phyloP scores from a whole-genome alignment of 23 red algal species.

The Gracilaria caudata region DNA sequence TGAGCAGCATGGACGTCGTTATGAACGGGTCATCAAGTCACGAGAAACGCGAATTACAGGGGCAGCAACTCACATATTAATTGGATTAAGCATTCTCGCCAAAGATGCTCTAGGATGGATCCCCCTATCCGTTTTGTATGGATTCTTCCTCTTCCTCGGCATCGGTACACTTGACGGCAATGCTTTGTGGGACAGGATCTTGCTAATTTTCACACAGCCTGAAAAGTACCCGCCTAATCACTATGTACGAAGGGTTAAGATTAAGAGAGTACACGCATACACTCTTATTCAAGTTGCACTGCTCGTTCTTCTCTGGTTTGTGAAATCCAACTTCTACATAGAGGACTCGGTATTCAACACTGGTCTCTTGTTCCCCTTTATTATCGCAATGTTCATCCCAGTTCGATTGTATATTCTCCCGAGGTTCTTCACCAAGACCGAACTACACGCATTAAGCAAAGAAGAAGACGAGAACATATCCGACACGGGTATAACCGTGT shows the following conservation, averaged over 20 bases:
- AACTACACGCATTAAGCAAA: conserved; percentile 69
- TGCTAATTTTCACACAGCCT: conserved; percentile 94
- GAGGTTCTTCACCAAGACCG: conserved; percentile 53
- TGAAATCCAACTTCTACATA: conserved; percentile 93
- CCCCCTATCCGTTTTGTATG: conserved; percentile 87
- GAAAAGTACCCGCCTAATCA: conserved; percentile 92
- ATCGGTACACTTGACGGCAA: conserved; percentile 86
- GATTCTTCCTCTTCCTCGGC: conserved; percentile 96
- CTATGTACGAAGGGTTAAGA: conserved; percentile 87
- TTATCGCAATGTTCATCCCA: conserved; percentile 90
- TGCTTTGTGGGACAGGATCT: conserved; percentile 80
- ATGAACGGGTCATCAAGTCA: conserved; percentile 80
- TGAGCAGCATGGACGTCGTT: conserved; percentile 73
- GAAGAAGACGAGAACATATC: conserved; percentile 66
- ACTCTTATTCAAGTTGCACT: conserved; percentile 85
- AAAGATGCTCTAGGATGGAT: conserved; percentile 72
- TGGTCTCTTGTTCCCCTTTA: conserved; percentile 94
- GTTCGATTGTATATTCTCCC: conserved; percentile 72
- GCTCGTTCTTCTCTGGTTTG: conserved; percentile 89
- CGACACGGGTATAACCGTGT: conserved; percentile 26
- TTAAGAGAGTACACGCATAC: conserved; percentile 79
- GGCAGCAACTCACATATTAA: conserved; percentile 74
- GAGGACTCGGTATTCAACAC: conserved; percentile 89
- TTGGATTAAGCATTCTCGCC: conserved; percentile 82
- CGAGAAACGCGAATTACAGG: conserved; percentile 86